phyloP scores from a whole-genome alignment of 257 asterid genomes.

The Craterostigma plantagineum region DNA sequence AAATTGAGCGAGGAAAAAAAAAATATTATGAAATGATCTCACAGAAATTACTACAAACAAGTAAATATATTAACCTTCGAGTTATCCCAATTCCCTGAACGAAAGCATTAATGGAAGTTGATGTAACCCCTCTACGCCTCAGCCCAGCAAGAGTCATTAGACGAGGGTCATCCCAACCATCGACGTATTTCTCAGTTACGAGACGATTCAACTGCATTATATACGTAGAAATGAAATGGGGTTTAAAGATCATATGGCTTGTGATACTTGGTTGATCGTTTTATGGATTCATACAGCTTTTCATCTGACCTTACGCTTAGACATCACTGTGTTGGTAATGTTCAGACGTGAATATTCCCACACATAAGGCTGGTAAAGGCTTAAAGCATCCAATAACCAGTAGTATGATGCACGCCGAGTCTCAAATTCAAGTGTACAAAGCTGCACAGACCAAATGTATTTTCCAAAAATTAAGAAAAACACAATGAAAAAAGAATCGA shows the following conservation, averaged over 20 bases:
- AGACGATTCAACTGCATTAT: slow-evolving; percentile 68
- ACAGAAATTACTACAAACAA: no score
- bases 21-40: no score
- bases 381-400: slow-evolving; percentile 66
- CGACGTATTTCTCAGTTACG: slow-evolving; percentile 79
- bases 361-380: slow-evolving; percentile 76
- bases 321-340: slow-evolving; percentile 78
- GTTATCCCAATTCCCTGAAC: slow-evolving; percentile 91
- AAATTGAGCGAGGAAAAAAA: neutral
- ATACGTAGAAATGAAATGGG: slow-evolving; percentile 7
- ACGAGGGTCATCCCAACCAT: slow-evolving; percentile 99
- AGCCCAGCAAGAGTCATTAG: slow-evolving; percentile 88
- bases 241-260: slow-evolving; percentile 5
- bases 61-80: slow-evolving; percentile 42
- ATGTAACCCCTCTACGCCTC: slow-evolving; percentile 85
- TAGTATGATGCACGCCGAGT: slow-evolving; percentile 92
- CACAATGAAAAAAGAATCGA: neutral
- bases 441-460: slow-evolving; percentile 23
- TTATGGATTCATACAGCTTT: neutral
- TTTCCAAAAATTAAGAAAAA: slow-evolving; percentile 4
- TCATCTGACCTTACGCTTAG: slow-evolving; percentile 68
- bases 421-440: slow-evolving; percentile 89
- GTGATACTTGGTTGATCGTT: neutral
- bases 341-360: slow-evolving; percentile 91
- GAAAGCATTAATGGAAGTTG: slow-evolving; percentile 72